Conservation (phyloP, 495 filamentous ascomycete genomes). For the Pyronema domesticum region DNA sequence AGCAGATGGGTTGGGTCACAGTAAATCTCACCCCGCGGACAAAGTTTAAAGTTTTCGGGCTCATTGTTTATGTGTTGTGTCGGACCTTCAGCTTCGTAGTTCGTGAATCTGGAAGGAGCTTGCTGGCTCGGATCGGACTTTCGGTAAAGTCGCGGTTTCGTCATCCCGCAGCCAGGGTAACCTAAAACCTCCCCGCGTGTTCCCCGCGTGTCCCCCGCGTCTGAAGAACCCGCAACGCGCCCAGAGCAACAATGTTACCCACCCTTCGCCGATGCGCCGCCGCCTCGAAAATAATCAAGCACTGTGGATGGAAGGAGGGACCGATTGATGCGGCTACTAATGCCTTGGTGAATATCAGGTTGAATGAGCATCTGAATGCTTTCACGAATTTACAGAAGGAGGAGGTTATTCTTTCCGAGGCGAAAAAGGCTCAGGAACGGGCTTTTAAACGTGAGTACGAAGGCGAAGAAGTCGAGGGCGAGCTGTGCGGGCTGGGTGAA, state of each 20-base stretch:
- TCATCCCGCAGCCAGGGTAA: neutral
- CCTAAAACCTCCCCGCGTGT: neutral
- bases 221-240: neutral
- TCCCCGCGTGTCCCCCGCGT: too few relatives aligned
- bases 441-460: slow-evolving; percentile 1
- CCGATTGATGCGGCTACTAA: neutral
- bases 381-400: slow-evolving; percentile 12
- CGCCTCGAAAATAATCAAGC: too few relatives aligned
- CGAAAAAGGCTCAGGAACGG: slow-evolving; percentile 12
- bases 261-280: too few relatives aligned
- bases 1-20: neutral
- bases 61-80: neutral
- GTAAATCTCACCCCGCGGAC: slow-evolving; percentile 13
- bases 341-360: neutral
- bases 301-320: too few relatives aligned
- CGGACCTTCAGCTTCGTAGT: too few relatives aligned
- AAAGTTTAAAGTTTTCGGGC: slow-evolving; percentile 11
- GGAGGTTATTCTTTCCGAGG: slow-evolving; percentile 10
- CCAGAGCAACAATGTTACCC: neutral
- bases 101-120: neutral
- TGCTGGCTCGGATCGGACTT: neutral
- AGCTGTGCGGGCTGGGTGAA: too few relatives aligned
- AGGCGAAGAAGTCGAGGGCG: neutral
- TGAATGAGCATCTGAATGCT: slow-evolving; percentile 12
- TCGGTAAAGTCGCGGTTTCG: neutral